Evolutionary conservation across 2,329 filamentous ascomycete species (phyloP).

Genomic region (Amylocarpus encephaloides): DNA sequence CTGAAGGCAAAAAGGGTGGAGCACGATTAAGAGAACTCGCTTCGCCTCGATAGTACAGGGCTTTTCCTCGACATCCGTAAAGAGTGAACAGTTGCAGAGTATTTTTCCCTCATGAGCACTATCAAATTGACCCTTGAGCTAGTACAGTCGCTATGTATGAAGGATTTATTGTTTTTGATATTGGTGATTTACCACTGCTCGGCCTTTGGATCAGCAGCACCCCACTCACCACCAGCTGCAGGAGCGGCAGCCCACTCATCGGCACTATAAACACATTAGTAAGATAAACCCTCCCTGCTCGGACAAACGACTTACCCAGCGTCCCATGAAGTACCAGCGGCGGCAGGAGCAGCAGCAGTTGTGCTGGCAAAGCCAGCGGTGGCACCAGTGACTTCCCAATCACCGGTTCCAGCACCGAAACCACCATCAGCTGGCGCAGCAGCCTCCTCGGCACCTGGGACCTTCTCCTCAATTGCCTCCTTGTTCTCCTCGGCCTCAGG

Average conservation of each 20-base stretch:
- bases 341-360: conserved; percentile 57
- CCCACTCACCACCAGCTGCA: conserved; percentile 42
- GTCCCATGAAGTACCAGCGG: conserved; percentile 57
- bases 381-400: conserved; percentile 70
- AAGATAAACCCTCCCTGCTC: background rate
- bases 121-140: conserved; percentile 48
- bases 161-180: conserved; percentile 20
- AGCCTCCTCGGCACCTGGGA: conserved; percentile 59
- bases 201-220: conserved; percentile 44
- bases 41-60: conserved; percentile 81
- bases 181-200: conserved; percentile 30
- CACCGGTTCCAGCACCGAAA: conserved; percentile 55
- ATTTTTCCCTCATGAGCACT: conserved; percentile 99
- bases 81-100: conserved; percentile 53
- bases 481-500: conserved; percentile 99
- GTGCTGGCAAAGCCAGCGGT: conserved; percentile 49
- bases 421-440: conserved; percentile 70
- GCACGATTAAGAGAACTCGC: conserved; percentile 73
- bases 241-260: conserved; percentile 44
- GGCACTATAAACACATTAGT: conserved; percentile 7
- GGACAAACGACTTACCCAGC: conserved; percentile 34
- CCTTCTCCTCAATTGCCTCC: conserved; percentile 91
- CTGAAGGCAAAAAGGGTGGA: conserved; percentile 16
- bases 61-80: conserved; percentile 71
- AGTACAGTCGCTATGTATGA: conserved; percentile 16